A percentile compares a stretch with the other conserved stretches of the same genome.
phyloP scores from a whole-genome alignment of 148 eudicot species.

The Pharnaceum exiguum region DNA sequence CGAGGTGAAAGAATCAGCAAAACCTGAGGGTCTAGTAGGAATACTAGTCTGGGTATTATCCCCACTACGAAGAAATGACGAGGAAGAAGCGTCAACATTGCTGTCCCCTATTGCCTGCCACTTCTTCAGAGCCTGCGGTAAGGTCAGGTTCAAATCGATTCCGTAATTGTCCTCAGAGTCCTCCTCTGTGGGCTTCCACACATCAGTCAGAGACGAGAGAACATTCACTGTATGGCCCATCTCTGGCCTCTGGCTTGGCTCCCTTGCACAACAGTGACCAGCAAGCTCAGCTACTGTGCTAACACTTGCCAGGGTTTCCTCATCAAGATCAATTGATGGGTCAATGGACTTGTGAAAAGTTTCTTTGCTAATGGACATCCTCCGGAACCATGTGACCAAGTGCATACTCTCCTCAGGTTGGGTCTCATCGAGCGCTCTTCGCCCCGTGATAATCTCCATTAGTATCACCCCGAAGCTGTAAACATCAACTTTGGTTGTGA shows the following conservation, averaged over 20 bases:
- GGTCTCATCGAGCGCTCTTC: conserved; percentile 49
- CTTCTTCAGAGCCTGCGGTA: conserved; percentile 30
- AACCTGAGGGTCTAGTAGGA: background rate
- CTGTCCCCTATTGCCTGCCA: conserved; percentile 28
- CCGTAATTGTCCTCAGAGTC: conserved; percentile 38
- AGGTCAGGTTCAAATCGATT: conserved; percentile 27
- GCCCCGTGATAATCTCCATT: conserved; percentile 56
- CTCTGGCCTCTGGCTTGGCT: conserved; percentile 69
- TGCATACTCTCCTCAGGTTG: conserved; percentile 55
- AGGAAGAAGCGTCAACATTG: conserved; percentile 15
- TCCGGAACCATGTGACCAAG: conserved; percentile 69
- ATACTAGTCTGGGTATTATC: conserved; percentile 11
- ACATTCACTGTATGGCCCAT: conserved; percentile 73
- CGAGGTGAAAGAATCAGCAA: conserved; percentile 5
- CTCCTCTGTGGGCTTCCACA: conserved; percentile 63
- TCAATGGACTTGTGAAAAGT: conserved; percentile 52
- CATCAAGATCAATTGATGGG: conserved; percentile 39
- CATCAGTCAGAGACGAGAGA: conserved; percentile 53
- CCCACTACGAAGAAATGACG: conserved; percentile 6
- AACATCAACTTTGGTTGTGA: conserved; percentile 69
- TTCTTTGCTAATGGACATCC: conserved; percentile 46
- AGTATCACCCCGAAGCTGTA: conserved; percentile 68
- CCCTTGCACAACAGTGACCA: conserved; percentile 63
- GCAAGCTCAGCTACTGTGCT: conserved; percentile 62
- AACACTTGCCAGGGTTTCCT: conserved; percentile 44